Evolutionary conservation across 78 protist species (phyloP).

Genomic region (Polysphondylium violaceum): DNA sequence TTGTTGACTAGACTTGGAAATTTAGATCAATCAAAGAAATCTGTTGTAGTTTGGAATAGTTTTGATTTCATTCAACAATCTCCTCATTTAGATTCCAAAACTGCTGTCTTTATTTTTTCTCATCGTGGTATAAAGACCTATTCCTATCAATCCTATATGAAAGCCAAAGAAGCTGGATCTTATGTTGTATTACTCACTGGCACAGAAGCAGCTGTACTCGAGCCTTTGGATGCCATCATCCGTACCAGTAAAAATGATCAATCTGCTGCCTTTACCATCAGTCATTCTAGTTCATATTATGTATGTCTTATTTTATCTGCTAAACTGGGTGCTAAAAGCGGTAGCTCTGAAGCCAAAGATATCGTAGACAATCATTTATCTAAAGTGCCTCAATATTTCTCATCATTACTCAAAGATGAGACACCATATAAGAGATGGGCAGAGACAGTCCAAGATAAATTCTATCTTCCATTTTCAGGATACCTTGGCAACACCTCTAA

Average conservation of each 20-base stretch:
- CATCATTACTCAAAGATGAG: not conserved
- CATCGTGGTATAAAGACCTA: constrained; percentile 52
- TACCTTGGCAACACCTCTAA: constrained; percentile 37
- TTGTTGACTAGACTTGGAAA: not conserved
- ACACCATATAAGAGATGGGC: constrained; percentile 2
- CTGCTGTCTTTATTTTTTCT: constrained; percentile 52
- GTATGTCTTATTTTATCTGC: not conserved
- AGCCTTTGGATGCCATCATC: constrained; percentile 30
- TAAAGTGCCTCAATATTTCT: not conserved
- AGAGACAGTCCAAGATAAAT: not conserved
- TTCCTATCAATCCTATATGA: not conserved
- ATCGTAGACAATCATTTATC: not conserved
- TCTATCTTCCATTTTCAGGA: constrained; percentile 11
- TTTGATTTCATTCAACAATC: constrained; percentile 40
- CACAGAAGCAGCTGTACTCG: not conserved
- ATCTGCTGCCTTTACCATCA: constrained; percentile 40
- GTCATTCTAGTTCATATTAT: constrained; percentile 29
- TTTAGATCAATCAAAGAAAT: too few species aligned
- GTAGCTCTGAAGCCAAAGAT: not conserved
- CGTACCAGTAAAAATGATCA: constrained; percentile 40
- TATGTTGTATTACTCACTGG: constrained; percentile 22
- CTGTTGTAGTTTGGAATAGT: constrained; percentile 1
- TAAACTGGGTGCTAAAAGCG: not conserved
- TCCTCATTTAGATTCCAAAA: not conserved
- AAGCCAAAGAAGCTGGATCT: not conserved